Evolutionary conservation across 140 eudicot genomes (phyloP), one percentile per base, ranked within the genome.

Genomic region (Senecio squalidus): DNA sequence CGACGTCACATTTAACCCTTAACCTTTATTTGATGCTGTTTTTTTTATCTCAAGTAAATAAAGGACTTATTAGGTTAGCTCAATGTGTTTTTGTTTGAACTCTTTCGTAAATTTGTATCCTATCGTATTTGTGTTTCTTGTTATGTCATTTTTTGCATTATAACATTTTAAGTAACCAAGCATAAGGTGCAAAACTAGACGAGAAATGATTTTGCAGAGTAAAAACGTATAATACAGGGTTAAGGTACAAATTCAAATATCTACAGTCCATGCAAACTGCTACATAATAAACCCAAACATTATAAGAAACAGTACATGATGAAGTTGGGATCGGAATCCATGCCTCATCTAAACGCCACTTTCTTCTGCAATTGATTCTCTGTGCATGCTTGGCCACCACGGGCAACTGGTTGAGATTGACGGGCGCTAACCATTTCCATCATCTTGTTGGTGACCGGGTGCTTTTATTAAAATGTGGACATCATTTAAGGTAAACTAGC

Each of bases 1-100:
- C 29, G 61, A 61, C 66, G 62, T 66, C 29, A 76, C 74, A 65
- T 86, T 86, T 75, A 82, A 77, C 55, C 95, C 92, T 20, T 86
- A 49, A 68, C 23, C 24, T 6, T 18, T 21, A 8, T 0, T 11
- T 21, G 4, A 10, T 55, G 18, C 10, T 5, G 1, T 22, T 3
- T 25, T 39, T 24, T 25, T 38, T 22, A 23, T 24, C 16, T 40
- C 38, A 59, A 23, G 33, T 29, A 6, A 36, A 39, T 29, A 36
- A 39, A 34, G n/a, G n/a, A n/a, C n/a, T n/a, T n/a, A n/a, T n/a
- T n/a, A n/a, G n/a, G n/a, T n/a, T n/a, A n/a, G n/a, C n/a, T n/a
- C n/a, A n/a, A n/a, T n/a, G n/a, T n/a, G n/a, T n/a, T n/a, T n/a
- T n/a, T n/a, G n/a, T n/a, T n/a, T n/a, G n/a, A n/a, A n/a, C n/a